A percentile compares a stretch with the other conserved stretches of the same genome.
phyloP scores from a whole-genome alignment of 2,329 filamentous ascomycete genomes.

The Pyrenochaeta sp. region DNA sequence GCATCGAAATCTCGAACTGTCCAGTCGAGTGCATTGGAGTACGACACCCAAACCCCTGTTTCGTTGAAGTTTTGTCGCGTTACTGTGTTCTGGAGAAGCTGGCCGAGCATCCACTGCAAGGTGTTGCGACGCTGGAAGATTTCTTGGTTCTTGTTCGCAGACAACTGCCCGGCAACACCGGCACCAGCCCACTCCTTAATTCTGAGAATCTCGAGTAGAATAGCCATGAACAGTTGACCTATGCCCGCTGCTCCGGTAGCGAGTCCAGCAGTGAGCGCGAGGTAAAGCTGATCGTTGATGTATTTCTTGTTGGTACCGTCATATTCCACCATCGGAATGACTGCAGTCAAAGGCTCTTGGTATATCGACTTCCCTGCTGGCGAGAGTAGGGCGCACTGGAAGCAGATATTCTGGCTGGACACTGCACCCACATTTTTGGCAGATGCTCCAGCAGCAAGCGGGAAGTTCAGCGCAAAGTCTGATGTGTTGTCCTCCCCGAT shows the following conservation, averaged over 20 bases:
- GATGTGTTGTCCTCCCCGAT: slow-evolving; percentile 37
- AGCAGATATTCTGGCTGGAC: slow-evolving; percentile 45
- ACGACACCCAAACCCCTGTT: slow-evolving; percentile 37
- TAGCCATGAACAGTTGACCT: slow-evolving; percentile 42
- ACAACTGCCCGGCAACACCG: slow-evolving; percentile 5
- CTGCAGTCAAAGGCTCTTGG: slow-evolving; percentile 35
- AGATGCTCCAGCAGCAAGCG: slow-evolving; percentile 39
- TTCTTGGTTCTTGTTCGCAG: slow-evolving; percentile 20
- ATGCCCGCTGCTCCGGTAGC: slow-evolving; percentile 38
- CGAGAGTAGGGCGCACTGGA: slow-evolving; percentile 41
- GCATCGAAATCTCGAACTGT: slow-evolving; percentile 32
- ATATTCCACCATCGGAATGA: slow-evolving; percentile 39
- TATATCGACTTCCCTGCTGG: slow-evolving; percentile 36
- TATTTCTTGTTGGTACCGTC: slow-evolving; percentile 41
- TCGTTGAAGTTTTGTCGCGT: slow-evolving; percentile 43
- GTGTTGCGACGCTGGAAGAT: slow-evolving; percentile 23
- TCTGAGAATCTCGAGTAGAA: slow-evolving; percentile 32
- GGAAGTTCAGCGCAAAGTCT: slow-evolving; percentile 45
- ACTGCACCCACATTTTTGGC: slow-evolving; percentile 32
- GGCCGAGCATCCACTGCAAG: slow-evolving; percentile 39
- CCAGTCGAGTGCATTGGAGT: slow-evolving; percentile 36
- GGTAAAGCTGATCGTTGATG: slow-evolving; percentile 43
- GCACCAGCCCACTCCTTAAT: slow-evolving; percentile 41
- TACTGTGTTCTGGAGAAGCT: slow-evolving; percentile 33
- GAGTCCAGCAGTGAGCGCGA: slow-evolving; percentile 39